Conservation (phyloP, 257 asterid species). For the Scutellaria baicalensis region DNA sequence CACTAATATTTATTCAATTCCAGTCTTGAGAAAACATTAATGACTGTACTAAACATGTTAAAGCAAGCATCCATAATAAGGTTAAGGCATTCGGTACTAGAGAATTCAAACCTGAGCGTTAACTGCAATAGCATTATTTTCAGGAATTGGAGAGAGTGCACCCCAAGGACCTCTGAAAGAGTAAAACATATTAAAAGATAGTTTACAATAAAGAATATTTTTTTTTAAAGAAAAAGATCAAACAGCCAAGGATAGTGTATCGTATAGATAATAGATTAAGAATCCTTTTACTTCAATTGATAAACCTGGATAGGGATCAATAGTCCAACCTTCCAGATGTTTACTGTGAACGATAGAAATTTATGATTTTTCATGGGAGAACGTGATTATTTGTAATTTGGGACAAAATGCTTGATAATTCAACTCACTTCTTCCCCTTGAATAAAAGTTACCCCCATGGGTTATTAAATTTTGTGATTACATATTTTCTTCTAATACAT, state of each 20-base stretch:
- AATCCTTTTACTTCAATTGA: no score
- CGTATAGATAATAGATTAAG: not conserved
- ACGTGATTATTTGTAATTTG: no score
- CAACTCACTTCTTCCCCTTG: no score
- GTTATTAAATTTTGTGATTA: no score
- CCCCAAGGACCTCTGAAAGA: conserved; percentile 95
- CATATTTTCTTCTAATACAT: no score
- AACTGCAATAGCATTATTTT: conserved; percentile 84
- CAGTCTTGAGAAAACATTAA: not conserved
- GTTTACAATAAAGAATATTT: not conserved
- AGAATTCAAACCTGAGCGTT: conserved; percentile 51
- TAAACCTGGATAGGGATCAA: no score
- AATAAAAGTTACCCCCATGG: no score
- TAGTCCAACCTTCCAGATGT: no score
- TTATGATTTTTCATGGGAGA: no score
- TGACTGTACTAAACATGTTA: not conserved
- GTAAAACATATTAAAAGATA: conserved; percentile 11
- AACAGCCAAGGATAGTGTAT: not conserved
- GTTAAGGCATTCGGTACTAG: not conserved
- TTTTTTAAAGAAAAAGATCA: not conserved
- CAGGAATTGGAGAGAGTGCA: conserved; percentile 90
- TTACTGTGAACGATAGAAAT: no score
- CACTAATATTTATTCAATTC: not conserved
- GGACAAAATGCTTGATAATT: no score
- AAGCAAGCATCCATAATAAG: not conserved